Base-by-base conservation (phyloP, 2,329 filamentous ascomycete species). In the Rosellinia necatrix region DNA sequence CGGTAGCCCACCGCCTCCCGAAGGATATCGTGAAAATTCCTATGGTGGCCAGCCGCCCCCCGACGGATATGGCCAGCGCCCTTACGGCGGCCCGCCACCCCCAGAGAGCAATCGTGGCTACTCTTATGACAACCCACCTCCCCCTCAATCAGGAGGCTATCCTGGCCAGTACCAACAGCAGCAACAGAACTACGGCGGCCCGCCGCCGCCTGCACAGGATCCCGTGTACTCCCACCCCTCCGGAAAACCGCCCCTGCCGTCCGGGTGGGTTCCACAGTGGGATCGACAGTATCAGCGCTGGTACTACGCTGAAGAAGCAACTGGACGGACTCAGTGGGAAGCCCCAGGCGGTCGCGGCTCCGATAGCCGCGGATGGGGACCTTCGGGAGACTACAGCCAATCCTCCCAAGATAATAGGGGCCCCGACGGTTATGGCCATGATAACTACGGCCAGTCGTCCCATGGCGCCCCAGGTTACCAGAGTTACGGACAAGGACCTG, bases 241-340 rank as follows among this genome's bases (percentile, higher is more conserved):
- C 3, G 69, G 69, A 46, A 74, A 74, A 64, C 80, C 85, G 21
- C 75, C 81, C 58, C 74, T 87, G 61, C 78, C 86, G 21, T 67
- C 76, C 46, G 86, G 86, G 62, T 89, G 86, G 86, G 73, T 76
- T 24, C 76, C 84, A 21, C 81, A 87, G 70, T 89, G 81, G 72
- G 86, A 89, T 62, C 79, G 82, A 54, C 77, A 76, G 55, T 75
- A 78, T 57, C 81, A 86, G 66, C 81, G 83, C 52, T 88, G 83
- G 75, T 89, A 83, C 73, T 90, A 86, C 66, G 77, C 84, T 53
- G 84, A 89, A 69, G 74, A 83, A 53, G 76, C 81, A 42, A 83
- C 83, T 10, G 83, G 84, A 17, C 80, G 78, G 55, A 81, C 83
- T 0, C 85, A 88, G 70, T 89, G 86, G 86, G 83, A 87, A 59